phyloP scores from a whole-genome alignment of 768 basidiomycete species.

The Russula vinacea region DNA sequence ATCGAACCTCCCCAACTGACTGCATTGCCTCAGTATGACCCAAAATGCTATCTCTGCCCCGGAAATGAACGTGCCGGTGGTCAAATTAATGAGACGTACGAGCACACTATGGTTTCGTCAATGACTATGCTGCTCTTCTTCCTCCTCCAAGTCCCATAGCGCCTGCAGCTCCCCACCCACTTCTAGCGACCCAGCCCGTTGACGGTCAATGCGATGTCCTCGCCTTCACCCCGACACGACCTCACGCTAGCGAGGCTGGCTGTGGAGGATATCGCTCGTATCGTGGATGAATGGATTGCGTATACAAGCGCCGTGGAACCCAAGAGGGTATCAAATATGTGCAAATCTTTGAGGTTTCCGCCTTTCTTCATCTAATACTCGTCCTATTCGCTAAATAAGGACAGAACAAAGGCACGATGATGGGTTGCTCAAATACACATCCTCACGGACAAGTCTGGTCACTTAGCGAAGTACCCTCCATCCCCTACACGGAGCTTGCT shows the following conservation, averaged over 20 bases:
- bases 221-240: slow-evolving; percentile 81
- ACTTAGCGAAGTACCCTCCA: slow-evolving; percentile 58
- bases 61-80: too few relatives aligned
- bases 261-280: slow-evolving; percentile 51
- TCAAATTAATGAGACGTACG: too few relatives aligned
- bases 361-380: not conserved
- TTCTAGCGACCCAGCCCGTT: slow-evolving; percentile 57
- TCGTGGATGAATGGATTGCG: slow-evolving; percentile 71
- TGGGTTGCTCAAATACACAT: slow-evolving; percentile 91
- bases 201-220: slow-evolving; percentile 81
- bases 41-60: too few relatives aligned
- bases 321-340: slow-evolving; percentile 74
- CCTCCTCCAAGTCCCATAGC: slow-evolving; percentile 47
- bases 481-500: slow-evolving; percentile 62
- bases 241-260: slow-evolving; percentile 61
- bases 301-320: slow-evolving; percentile 36
- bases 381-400: too few relatives aligned
- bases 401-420: slow-evolving; percentile 61
- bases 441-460: slow-evolving; percentile 93
- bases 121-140: too few relatives aligned
- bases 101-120: too few relatives aligned
- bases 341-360: slow-evolving; percentile 82
- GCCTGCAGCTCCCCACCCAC: slow-evolving; percentile 40
- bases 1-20: too few relatives aligned
- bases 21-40: too few relatives aligned